Conservation (phyloP, 805 yeast species). For the Metschnikowia cubensis region DNA sequence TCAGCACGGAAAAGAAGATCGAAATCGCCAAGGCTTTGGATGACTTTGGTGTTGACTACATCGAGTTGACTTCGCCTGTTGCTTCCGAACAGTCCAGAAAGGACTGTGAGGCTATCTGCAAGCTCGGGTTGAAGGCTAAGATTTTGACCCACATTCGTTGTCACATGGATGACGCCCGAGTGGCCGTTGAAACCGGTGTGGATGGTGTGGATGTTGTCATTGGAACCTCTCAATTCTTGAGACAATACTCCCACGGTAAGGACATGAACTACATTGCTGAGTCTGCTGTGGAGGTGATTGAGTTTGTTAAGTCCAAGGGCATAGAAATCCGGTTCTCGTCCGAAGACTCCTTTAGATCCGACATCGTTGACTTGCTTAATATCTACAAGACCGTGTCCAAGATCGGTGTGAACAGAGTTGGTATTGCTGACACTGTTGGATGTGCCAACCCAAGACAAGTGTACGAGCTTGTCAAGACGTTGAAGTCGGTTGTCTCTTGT, state of each 20-base stretch:
- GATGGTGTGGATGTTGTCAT: slow-evolving; percentile 61
- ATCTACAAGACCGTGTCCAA: slow-evolving; percentile 59
- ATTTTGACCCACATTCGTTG: slow-evolving; percentile 58
- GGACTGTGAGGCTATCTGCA: slow-evolving; percentile 58
- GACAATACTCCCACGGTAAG: slow-evolving; percentile 57
- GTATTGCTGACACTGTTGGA: slow-evolving; percentile 62
- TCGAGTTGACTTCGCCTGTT: slow-evolving; percentile 57
- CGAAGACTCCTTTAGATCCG: slow-evolving; percentile 59
- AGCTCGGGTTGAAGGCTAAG: slow-evolving; percentile 55
- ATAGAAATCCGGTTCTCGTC: slow-evolving; percentile 56
- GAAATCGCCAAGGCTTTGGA: slow-evolving; percentile 59
- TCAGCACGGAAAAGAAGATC: slow-evolving; percentile 52
- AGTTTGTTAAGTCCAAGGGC: slow-evolving; percentile 57
- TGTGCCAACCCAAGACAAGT: slow-evolving; percentile 64
- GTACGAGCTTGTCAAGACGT: slow-evolving; percentile 54
- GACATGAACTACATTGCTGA: slow-evolving; percentile 58
- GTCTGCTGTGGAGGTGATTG: slow-evolving; percentile 55
- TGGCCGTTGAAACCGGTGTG: slow-evolving; percentile 60
- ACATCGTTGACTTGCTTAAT: slow-evolving; percentile 55
- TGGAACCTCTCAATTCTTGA: slow-evolving; percentile 55
- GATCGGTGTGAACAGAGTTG: slow-evolving; percentile 59
- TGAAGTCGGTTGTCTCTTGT: slow-evolving; percentile 53
- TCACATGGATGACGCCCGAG: slow-evolving; percentile 58
- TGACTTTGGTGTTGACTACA: slow-evolving; percentile 59
- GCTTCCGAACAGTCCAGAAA: slow-evolving; percentile 55